Base-by-base conservation (phyloP, 306 rosid genomes). In the Lablab purpureus region DNA sequence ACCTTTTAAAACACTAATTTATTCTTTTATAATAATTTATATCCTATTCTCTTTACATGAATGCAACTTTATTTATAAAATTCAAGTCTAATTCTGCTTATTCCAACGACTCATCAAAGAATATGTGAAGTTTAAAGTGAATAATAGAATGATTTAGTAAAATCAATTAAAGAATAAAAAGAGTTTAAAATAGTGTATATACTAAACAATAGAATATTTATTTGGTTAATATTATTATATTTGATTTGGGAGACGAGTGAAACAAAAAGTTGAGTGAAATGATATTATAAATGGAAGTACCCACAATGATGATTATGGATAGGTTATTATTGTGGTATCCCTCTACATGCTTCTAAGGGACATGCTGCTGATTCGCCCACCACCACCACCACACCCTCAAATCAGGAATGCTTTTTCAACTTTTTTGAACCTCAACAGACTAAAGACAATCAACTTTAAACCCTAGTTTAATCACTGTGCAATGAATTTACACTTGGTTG, bases 281-380 rank as follows among this genome's bases (percentile, higher is more conserved):
- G 14, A 36, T 66, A 45, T 37, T 32, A 34, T 37, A 36, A 77
- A 71, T 43, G 56, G 28, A 32, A 52, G 62, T 25, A 68, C 17
- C 18, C 50, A 27, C 9, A 62, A 47, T 65, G 74, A 78, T 65
- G 67, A 78, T 34, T 46, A 18, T 55, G 75, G 56, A 84, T 75
- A 79, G 67, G 63, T 45, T 63, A 69, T 75, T 54, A 81, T 81
- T 32, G 21, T 77, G 45, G 64, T 75, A 52, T 59, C 22, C 41
- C 47, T 46, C 71, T 64, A 55, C 50, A 76, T 75, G 85, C 68
- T 66, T 58, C 68, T 68, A 74, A 76, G 83, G 80, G 83, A 86
- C 90, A 89, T 86, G 87, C 78, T 79, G 82, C 54, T 69, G 83
- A 78, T 79, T 86, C 81, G 51, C 76, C 78, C 64, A 74, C 80